Conservation (phyloP, 169 alveolate species). For the Plasmodium gallinaceum region DNA sequence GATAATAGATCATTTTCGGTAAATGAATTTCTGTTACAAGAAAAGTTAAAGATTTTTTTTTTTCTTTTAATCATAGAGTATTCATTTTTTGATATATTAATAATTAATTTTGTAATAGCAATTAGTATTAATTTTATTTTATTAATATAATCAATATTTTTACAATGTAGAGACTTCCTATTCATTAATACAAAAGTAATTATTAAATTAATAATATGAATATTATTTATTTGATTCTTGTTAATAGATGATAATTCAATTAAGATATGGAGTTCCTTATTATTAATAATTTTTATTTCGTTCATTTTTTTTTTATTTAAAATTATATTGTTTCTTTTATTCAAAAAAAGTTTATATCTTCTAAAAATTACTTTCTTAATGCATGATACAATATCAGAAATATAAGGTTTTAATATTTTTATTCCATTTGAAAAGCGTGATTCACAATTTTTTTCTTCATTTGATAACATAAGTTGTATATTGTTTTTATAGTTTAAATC, state of each 20-base stretch:
- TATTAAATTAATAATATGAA: constrained; percentile 57
- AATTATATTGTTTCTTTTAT: neutral
- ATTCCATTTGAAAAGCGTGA: constrained; percentile 19
- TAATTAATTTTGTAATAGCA: constrained; percentile 50
- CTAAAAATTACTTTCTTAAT: constrained; percentile 39
- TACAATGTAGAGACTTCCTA: constrained; percentile 27
- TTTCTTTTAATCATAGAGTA: neutral
- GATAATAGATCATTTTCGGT: no score
- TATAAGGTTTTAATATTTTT: constrained; percentile 55
- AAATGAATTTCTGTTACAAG: neutral
- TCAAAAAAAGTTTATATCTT: constrained; percentile 30
- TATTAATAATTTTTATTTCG: constrained; percentile 32
- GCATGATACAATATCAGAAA: constrained; percentile 51
- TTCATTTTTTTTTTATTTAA: constrained; percentile 17
- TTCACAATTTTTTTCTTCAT: neutral
- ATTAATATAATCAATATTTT: constrained; percentile 13
- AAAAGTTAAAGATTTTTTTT: neutral
- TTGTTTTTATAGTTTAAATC: neutral
- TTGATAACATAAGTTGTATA: neutral
- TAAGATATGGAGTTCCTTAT: constrained; percentile 69
- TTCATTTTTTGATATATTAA: constrained; percentile 32
- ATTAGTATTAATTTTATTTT: constrained; percentile 58
- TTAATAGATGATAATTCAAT: constrained; percentile 75
- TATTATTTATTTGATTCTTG: constrained; percentile 35
- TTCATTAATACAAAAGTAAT: constrained; percentile 36